Base-by-base conservation (phyloP, 768 basidiomycete species). In the Rhizopogon vulgaris region DNA sequence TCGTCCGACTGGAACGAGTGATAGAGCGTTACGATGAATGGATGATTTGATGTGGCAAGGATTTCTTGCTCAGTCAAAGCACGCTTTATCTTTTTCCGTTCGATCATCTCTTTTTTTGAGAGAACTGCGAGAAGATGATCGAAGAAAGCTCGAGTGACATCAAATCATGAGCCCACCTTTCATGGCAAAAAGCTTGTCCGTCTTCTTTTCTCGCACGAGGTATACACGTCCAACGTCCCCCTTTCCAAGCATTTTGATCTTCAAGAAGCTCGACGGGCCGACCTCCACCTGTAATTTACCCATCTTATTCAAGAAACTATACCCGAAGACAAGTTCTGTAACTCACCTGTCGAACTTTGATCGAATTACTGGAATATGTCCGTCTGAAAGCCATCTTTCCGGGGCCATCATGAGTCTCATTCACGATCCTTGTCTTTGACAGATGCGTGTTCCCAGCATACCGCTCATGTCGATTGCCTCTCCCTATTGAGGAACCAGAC, bases 71-170 rank as follows among this genome's bases (percentile, higher is more conserved):
- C 96, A 4, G 96, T 97, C 63, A 99, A 68, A 8, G 95, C 96
- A 56, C 96, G 84, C 70, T 99, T 99, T 75, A 99, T 95, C 78
- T 99, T 99, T 76, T 95, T 96, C 62, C 96, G 84, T 73, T 95
- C 93, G 69, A 99, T 94, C 95, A 99, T 98, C 77, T 99, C 96
- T 76, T 89, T 91, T 77, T 98, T 98, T 47, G 94, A 96, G 41
- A 99, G 76, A 22, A 99, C 96, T 95, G 69, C 63, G 65, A 22
- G 65, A 70, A 65, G 67, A 71, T 3, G 52, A 32, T 52, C 58
- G 25, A 59, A 53, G 46, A 37, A 3, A 49, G 46, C 45, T 47
- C 25, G 6, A 51, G 51, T 37, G 10, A 47, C 18, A 32, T 36
- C 38, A 39, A 45, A 42, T 40, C 56, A 34, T 14, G 51, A 38